Evolutionary conservation across 106 monocot genomes (phyloP), one percentile per base, ranked within the genome.

Genomic region (Phalaenopsis equestris): DNA sequence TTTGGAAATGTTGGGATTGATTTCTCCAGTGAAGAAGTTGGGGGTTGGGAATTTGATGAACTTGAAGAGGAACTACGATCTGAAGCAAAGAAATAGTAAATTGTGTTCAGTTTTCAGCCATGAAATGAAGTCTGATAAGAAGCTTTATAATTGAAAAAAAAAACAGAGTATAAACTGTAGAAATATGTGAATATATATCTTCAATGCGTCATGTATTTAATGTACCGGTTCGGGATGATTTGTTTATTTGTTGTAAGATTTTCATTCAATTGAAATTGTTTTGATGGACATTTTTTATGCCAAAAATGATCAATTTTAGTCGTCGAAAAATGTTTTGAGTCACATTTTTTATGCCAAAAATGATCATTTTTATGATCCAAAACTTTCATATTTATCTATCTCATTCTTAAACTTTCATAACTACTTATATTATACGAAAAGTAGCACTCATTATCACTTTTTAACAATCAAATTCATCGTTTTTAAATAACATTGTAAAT

Each of bases 41-140:
- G 86, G 3, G 94, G 92, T 4, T 97, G 96, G 96, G 96, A 97
- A 77, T 97, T 97, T 73, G 96, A 97, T 87, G 96, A 94, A 48
- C 92, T 97, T 79, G 93, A 94, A 67, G 79, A 89, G 76, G 96
- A 94, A 37, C 81, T 91, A 6, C 84, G 79, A 11, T 83, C 90
- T 64, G 87, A 82, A 37, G 82, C 68, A 79, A 79, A 79, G 15
- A 83, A 79, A 55, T 84, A 80, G 5, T 52, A 10, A 10, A 52
- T 52, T 52, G 14, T 52, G 52, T 2, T 52, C 52, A 12, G 52
- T 52, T 52, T 52, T 1, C 52, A 52, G 52, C 12, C 52, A 52
- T 12, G 52, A 52, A 12, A 12, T 52, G 12, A 52, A 52, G 23
- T 19, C 1, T 23, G 8, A 64, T 64, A 21, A 21, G 30, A 8